Evolutionary conservation across 345 rosid species (phyloP).

Genomic region (Capsella bursapastoris): DNA sequence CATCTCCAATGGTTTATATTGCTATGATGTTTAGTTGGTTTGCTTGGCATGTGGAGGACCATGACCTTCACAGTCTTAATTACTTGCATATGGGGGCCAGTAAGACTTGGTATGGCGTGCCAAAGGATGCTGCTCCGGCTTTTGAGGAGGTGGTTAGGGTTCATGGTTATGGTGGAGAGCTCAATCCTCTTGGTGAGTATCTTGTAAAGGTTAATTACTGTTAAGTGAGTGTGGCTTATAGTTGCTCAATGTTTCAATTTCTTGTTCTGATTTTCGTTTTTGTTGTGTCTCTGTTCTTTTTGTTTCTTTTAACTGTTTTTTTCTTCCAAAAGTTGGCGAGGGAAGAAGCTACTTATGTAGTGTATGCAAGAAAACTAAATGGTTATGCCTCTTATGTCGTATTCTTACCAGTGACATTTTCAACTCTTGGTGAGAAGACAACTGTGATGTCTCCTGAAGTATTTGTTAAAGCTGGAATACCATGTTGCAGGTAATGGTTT

Average conservation of each 20-base stretch:
- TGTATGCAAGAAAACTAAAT: conserved; percentile 16
- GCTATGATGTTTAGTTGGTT: conserved; percentile 99
- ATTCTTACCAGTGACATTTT: conserved; percentile 69
- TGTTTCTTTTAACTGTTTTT: not conserved
- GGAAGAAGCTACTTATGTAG: not conserved
- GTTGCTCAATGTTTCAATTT: not conserved
- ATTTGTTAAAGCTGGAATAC: conserved; percentile 83
- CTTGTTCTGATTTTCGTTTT: conserved; percentile 18
- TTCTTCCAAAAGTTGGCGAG: not conserved
- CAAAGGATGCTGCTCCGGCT: conserved; percentile 86
- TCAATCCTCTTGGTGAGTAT: conserved; percentile 89
- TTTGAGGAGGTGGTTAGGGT: conserved; percentile 96
- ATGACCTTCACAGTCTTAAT: conserved; percentile 96
- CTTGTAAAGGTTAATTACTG: not conserved
- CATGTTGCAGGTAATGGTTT: conserved; percentile 89
- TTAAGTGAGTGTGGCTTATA: not conserved
- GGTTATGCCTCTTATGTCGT: conserved; percentile 15
- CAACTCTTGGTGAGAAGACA: conserved; percentile 94
- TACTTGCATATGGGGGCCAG: conserved; percentile 96
- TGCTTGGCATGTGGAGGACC: conserved; percentile 99
- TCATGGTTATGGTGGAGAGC: conserved; percentile 94
- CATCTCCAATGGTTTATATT: conserved; percentile 95
- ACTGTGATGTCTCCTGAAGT: conserved; percentile 99
- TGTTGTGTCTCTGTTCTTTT: conserved; percentile 4
- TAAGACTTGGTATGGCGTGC: conserved; percentile 99